phyloP scores from a whole-genome alignment of 2,329 filamentous ascomycete species.

The Microdochium bolleyi region DNA sequence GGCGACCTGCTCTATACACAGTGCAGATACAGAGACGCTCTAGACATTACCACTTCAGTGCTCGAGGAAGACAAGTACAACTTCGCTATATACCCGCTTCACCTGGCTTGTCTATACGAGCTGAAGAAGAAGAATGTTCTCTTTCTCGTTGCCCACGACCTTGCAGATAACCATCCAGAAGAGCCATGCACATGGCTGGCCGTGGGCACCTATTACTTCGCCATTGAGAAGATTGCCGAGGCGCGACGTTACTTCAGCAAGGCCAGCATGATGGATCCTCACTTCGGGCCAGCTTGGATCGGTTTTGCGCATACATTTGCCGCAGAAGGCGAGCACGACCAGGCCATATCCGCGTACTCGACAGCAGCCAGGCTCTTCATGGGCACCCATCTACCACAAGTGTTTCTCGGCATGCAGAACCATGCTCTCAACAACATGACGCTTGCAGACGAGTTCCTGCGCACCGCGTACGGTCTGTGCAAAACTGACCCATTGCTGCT shows the following conservation, averaged over 20 bases:
- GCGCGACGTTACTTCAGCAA: constrained; percentile 95
- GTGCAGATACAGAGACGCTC: constrained; percentile 83
- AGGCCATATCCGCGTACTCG: constrained; percentile 95
- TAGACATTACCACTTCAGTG: constrained; percentile 76
- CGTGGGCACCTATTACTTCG: constrained; percentile 90
- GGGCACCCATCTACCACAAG: constrained; percentile 89
- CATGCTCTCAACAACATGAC: constrained; percentile 92
- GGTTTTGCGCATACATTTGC: constrained; percentile 98
- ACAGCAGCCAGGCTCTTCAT: constrained; percentile 93
- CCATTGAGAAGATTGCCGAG: constrained; percentile 83
- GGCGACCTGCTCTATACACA: constrained; percentile 92
- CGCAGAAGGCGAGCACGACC: constrained; percentile 94
- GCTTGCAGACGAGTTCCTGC: constrained; percentile 88
- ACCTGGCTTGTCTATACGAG: constrained; percentile 86
- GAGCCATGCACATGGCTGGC: constrained; percentile 91
- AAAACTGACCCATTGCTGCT: constrained; percentile 80
- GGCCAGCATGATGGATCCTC: constrained; percentile 92
- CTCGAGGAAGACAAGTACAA: constrained; percentile 82
- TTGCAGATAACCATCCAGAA: constrained; percentile 84
- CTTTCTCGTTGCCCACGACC: constrained; percentile 85
- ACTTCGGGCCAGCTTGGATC: constrained; percentile 97
- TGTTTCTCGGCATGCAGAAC: constrained; percentile 98
- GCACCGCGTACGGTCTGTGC: constrained; percentile 77
- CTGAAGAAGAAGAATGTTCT: constrained; percentile 79
- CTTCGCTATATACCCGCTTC: constrained; percentile 80